Percentiles rank a stretch among this genome's conserved stretches.
Conservation (phyloP, 1,284 basidiomycete genomes). For the Ceratobasidium sp. region DNA sequence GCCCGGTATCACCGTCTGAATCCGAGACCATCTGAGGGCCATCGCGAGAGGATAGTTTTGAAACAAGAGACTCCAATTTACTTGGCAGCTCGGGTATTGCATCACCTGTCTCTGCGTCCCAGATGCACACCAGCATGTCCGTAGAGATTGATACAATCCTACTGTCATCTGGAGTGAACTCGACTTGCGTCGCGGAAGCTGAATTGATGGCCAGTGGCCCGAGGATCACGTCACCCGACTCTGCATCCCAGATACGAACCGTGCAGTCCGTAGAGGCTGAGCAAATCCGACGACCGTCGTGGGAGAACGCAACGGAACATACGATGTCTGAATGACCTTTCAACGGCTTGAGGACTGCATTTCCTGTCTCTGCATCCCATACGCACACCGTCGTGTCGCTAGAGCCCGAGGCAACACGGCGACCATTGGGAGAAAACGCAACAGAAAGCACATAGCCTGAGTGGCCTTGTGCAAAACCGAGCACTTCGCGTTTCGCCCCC, state of each 20-base stretch:
- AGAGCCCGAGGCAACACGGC: too few relatives aligned
- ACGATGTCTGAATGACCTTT: neutral
- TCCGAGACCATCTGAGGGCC: neutral
- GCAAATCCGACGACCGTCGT: constrained; percentile 32
- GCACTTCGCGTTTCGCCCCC: neutral
- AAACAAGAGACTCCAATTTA: too few relatives aligned
- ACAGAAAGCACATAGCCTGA: neutral
- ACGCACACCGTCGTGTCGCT: neutral
- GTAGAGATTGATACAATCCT: constrained; percentile 30
- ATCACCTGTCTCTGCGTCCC: too few relatives aligned
- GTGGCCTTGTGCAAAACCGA: neutral
- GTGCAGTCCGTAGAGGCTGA: constrained; percentile 40
- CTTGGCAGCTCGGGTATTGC: neutral
- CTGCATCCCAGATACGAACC: constrained; percentile 43
- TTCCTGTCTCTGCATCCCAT: too few relatives aligned
- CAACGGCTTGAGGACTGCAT: neutral
- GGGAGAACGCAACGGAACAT: constrained; percentile 26
- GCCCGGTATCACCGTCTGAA: too few relatives aligned
- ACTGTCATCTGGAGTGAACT: constrained; percentile 42
- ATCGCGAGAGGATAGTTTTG: neutral
- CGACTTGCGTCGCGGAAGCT: neutral
- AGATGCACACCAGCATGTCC: constrained; percentile 20
- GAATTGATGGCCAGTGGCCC: neutral
- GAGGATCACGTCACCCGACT: neutral
- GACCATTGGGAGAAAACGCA: too few relatives aligned